A percentile compares a stretch with the other conserved stretches of the same genome.
Evolutionary conservation across 2,329 filamentous ascomycete species (phyloP).

Genomic region (Cladosporium colombiae): DNA sequence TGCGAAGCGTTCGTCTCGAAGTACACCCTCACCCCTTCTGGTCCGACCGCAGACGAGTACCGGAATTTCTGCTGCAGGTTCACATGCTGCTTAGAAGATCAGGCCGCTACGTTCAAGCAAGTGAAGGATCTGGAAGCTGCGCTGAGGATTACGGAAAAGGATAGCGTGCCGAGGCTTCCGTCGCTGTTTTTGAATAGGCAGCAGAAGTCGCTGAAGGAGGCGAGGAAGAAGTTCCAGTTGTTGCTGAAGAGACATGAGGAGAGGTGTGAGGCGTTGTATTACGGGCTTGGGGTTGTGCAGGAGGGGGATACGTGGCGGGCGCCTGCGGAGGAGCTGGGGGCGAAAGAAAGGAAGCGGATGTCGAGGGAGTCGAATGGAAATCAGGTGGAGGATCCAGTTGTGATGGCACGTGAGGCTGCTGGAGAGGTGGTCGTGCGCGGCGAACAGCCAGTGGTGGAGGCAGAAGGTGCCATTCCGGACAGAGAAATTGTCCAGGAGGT

Average conservation of each 20-base stretch:
- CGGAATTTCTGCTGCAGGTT: conserved; percentile 19
- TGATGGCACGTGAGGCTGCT: background rate
- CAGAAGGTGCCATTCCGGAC: background rate
- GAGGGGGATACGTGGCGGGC: conserved; percentile 9
- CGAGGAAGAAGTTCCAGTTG: conserved; percentile 8
- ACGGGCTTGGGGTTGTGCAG: conserved; percentile 14
- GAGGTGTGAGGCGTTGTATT: conserved; percentile 20
- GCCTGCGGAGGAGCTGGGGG: background rate
- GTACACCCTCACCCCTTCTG: background rate
- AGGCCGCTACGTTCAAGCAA: background rate
- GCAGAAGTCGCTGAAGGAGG: conserved; percentile 11
- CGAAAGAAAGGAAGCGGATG: background rate
- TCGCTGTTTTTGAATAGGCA: background rate
- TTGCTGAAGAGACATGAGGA: conserved; percentile 15
- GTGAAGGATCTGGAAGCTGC: conserved; percentile 7
- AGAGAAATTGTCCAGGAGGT: background rate
- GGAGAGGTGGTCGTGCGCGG: background rate
- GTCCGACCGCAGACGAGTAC: conserved; percentile 16
- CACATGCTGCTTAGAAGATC: conserved; percentile 12
- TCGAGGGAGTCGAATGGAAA: background rate
- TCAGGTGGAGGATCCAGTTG: background rate
- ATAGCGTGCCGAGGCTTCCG: background rate
- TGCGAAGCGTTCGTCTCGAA: conserved; percentile 15
- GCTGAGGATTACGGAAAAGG: background rate
- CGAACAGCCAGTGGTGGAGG: background rate